phyloP scores from a whole-genome alignment of 805 yeast species.

The Metschnikowia peoriensis region DNA sequence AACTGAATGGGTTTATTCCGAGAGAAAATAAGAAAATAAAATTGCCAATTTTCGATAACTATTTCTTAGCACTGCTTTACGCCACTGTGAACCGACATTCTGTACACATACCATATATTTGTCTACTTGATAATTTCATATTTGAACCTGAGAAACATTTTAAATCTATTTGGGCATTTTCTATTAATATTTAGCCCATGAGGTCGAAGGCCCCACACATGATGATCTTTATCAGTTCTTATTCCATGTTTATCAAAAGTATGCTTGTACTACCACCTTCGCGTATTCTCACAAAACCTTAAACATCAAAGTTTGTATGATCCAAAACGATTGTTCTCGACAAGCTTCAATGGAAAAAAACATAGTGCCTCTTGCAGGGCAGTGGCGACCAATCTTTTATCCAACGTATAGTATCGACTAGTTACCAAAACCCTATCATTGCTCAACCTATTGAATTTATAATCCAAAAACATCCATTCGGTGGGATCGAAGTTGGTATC shows the following conservation, averaged over 20 bases:
- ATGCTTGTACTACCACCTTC: neutral
- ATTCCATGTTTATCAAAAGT: neutral
- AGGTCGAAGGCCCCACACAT: too few species aligned
- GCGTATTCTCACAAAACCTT: conserved; percentile 39
- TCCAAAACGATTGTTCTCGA: conserved; percentile 10
- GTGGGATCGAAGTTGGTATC: conserved; percentile 37
- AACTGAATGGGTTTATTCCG: too few species aligned
- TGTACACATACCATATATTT: too few species aligned
- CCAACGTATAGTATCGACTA: conserved; percentile 25
- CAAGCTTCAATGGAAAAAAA: conserved; percentile 14
- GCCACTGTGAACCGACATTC: too few species aligned
- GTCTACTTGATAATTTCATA: too few species aligned
- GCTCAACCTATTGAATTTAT: conserved; percentile 28
- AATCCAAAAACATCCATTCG: conserved; percentile 36
- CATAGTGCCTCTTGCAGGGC: conserved; percentile 36
- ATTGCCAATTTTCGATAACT: too few species aligned
- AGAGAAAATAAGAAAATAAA: too few species aligned
- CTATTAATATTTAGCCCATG: too few species aligned
- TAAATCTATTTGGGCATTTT: too few species aligned
- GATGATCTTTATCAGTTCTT: too few species aligned
- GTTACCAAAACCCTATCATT: conserved; percentile 36
- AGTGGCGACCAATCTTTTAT: conserved; percentile 30
- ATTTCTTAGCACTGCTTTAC: too few species aligned
- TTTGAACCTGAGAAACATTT: too few species aligned
- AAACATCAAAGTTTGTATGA: conserved; percentile 42